Evolutionary conservation across 306 rosid genomes (phyloP), one percentile per base, ranked within the genome.

Genomic region (Datisca glomerata): DNA sequence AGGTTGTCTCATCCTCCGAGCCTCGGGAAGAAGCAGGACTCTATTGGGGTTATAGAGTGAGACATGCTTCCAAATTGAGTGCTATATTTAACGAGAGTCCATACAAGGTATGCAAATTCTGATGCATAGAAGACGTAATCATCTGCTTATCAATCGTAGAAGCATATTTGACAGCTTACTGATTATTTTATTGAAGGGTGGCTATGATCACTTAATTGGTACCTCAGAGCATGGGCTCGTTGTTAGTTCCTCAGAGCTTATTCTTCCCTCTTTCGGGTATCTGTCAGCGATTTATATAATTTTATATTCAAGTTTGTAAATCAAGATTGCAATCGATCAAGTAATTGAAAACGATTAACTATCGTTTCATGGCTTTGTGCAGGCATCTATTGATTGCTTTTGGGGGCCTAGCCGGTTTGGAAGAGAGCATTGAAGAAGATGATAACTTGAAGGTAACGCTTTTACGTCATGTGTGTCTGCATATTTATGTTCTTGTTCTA

Each of bases 351-450:
- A n/a, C n/a, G n/a, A n/a, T n/a, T n/a, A n/a, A n/a, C n/a, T n/a
- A n/a, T n/a, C n/a, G n/a, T n/a, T n/a, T n/a, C n/a, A n/a, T n/a
- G n/a, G n/a, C n/a, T n/a, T n/a, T n/a, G 64, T 41, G 41, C 57
- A 89, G 97, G 73, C 97, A 89, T 64, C 69, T 89, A 1, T 60
- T 83, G 55, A 89, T 89, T 68, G 76, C 97, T 54, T 89, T 89
- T 59, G 95, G 97, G 58, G 97, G 97, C 60, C 79, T 84, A 67
- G 95, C 97, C 60, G 97, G 97, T 44, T 75, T 89, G 71, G 97
- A 89, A 70, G 95, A 89, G 76, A 57, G 93, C 65, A 59, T 80
- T 13, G 98, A 89, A 67, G 98, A 89, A 78, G 98, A 89, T 49
- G 53, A 53, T 47, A 61, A 54, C 53, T 61, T 77, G 17, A 80